Base-by-base conservation (phyloP, 2,329 filamentous ascomycete species). In the Aspergillus vadensis region DNA sequence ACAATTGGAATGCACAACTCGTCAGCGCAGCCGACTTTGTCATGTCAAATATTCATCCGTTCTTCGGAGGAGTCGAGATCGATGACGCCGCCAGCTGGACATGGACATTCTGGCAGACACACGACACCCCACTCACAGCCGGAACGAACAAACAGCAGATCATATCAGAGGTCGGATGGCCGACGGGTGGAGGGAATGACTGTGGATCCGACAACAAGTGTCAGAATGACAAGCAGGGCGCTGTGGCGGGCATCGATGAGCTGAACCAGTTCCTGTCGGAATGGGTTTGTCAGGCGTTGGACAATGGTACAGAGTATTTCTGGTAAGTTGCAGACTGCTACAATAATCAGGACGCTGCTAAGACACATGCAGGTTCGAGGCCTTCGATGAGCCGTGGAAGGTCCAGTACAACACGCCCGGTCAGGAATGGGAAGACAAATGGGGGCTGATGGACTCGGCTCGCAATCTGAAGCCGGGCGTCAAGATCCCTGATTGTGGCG, bases 351-450 rank as follows among this genome's bases (percentile, higher is more conserved):
- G 12, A 12, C 38, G 15, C 6, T 19, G 14, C 65, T 73, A 64
- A 72, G 62, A 47, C 36, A 27, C 21, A 12, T 30, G 58, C 61
- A 86, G 86, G 86, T 97, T 98, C 74, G 91, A 93, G 73, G 92
- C 92, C 9, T 98, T 97, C 74, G 94, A 98, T 73, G 94, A 98
- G 82, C 92, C 92, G 2, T 98, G 94, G 94, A 97, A 98, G 80
- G 81, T 89, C 58, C 72, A 76, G 17, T 97, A 88, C 79, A 89
- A 97, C 74, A 81, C 80, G 5, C 77, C 77, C 59, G 68, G 82
- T 43, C 82, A 94, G 79, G 83, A 90, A 55, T 97, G 93, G 93
- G 94, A 98, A 80, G 91, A 96, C 74, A 90, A 97, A 74, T 97
- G 94, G 94, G 94, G 95, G 9, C 79, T 98, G 14, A 88, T 98